Conservation (phyloP, 768 basidiomycete genomes). For the Psilocybe subaeruginosa region DNA sequence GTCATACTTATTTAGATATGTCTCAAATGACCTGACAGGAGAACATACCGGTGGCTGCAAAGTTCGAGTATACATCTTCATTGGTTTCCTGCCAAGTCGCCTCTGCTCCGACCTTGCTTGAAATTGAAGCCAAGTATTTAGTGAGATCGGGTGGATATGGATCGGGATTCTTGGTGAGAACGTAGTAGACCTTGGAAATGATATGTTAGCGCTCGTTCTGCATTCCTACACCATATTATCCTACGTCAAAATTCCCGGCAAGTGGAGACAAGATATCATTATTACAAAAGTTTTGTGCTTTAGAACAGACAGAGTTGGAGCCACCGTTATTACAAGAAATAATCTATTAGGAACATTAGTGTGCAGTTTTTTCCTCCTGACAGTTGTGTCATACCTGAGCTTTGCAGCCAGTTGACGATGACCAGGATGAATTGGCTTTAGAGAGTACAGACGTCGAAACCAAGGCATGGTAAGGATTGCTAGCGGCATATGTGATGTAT, state of each 20-base stretch:
- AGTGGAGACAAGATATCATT: constrained; percentile 54
- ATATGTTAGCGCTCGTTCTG: not conserved
- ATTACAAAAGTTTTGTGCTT: constrained; percentile 63
- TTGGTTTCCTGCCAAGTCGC: constrained; percentile 43
- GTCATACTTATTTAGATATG: not conserved
- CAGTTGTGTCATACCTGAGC: constrained; percentile 37
- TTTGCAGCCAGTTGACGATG: constrained; percentile 47
- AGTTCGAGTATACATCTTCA: constrained; percentile 44
- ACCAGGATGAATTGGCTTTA: constrained; percentile 47
- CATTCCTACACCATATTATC: constrained; percentile 21
- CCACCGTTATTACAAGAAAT: constrained; percentile 51
- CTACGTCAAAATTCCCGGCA: constrained; percentile 56
- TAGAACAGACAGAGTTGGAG: constrained; percentile 52
- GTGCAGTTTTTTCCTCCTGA: too few relatives aligned
- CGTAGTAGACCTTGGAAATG: constrained; percentile 41
- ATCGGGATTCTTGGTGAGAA: constrained; percentile 45
- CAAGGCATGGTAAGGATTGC: constrained; percentile 59
- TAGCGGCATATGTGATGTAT: constrained; percentile 56
- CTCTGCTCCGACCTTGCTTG: constrained; percentile 44
- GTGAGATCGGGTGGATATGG: constrained; percentile 50
- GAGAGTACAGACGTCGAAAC: constrained; percentile 45
- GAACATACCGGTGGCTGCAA: constrained; percentile 43
- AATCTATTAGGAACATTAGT: constrained; percentile 38
- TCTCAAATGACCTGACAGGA: not conserved
- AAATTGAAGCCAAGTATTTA: constrained; percentile 30